A percentile compares a stretch with the other conserved stretches of the same genome.
These are phyloP conservation scores for Zymoseptoria crescenta DNA, from an alignment of 2,329 filamentous ascomycete genomes.

Conservation along the genomic window DNA sequence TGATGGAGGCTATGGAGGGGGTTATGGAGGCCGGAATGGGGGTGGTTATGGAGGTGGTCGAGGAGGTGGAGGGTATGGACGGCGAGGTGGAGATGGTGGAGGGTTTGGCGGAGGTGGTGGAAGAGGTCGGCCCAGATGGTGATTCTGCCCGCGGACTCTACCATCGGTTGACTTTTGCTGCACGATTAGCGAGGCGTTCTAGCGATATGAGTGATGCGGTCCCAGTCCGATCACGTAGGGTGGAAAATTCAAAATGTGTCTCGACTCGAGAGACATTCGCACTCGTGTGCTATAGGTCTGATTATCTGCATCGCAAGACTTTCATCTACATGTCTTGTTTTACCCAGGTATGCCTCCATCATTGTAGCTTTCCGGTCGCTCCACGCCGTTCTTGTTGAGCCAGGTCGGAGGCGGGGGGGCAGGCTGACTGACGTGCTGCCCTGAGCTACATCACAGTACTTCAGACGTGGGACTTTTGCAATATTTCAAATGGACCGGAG, in stretches of 20 bases:
- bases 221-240: background rate
- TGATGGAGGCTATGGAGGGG: slow-evolving; percentile 36
- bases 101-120: slow-evolving; percentile 20
- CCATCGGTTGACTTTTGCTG: background rate
- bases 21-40: slow-evolving; percentile 35
- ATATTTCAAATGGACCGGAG: background rate
- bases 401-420: no score
- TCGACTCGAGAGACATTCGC: background rate
- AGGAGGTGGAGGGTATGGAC: slow-evolving; percentile 10
- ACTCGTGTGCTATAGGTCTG: no score
- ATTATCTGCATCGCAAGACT: no score
- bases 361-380: no score
- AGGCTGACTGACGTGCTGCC: background rate
- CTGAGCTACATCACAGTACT: background rate
- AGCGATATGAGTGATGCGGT: background rate
- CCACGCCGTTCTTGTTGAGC: no score
- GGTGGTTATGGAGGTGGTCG: slow-evolving; percentile 13
- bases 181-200: slow-evolving; percentile 5
- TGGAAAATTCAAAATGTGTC: background rate
- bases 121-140: slow-evolving; percentile 2
- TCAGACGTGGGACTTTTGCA: background rate
- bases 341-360: no score
- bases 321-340: no score
- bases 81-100: slow-evolving; percentile 8
- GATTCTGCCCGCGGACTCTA: background rate